A percentile compares a stretch with the other conserved stretches of the same genome.
Conservation (phyloP, 176 grass and related monocot genomes). For the Oryza australiensis region DNA sequence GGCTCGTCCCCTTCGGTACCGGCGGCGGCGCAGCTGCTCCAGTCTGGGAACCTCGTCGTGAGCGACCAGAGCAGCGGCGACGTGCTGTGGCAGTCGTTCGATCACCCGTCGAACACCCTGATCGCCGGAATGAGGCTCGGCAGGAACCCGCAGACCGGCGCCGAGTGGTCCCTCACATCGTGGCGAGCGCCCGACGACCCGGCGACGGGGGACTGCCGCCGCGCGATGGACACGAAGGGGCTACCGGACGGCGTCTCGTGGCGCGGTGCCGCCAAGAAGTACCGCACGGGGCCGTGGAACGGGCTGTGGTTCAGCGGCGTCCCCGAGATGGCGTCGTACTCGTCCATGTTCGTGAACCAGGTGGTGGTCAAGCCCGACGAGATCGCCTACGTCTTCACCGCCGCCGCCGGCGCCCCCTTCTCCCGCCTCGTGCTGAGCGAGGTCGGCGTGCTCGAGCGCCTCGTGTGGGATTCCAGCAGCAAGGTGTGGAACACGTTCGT, state of each 20-base stretch:
- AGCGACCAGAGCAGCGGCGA: neutral
- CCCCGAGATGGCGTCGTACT: slow-evolving; percentile 56
- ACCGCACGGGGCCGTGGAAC: slow-evolving; percentile 37
- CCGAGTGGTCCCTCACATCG: slow-evolving; percentile 34
- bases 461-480: slow-evolving; percentile 40
- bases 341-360: slow-evolving; percentile 19
- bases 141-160: slow-evolving; percentile 42
- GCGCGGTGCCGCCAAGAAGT: slow-evolving; percentile 6
- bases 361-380: slow-evolving; percentile 34
- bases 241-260: slow-evolving; percentile 42
- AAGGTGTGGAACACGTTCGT: slow-evolving; percentile 21
- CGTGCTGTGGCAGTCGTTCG: slow-evolving; percentile 55
- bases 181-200: slow-evolving; percentile 40
- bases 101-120: slow-evolving; percentile 53
- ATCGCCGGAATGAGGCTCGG: slow-evolving; percentile 50
- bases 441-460: slow-evolving; percentile 36
- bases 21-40: slow-evolving; percentile 1
- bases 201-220: slow-evolving; percentile 31
- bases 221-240: slow-evolving; percentile 17
- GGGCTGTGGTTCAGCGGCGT: slow-evolving; percentile 58
- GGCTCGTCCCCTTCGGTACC: neutral
- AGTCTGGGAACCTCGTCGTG: slow-evolving; percentile 47
- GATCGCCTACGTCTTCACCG: slow-evolving; percentile 33
- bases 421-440: slow-evolving; percentile 44
- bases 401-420: slow-evolving; percentile 27